A percentile compares a stretch with the other conserved stretches of the same genome.
Conservation (phyloP, 805 yeast species). For the Metschnikowia vanudenii region DNA sequence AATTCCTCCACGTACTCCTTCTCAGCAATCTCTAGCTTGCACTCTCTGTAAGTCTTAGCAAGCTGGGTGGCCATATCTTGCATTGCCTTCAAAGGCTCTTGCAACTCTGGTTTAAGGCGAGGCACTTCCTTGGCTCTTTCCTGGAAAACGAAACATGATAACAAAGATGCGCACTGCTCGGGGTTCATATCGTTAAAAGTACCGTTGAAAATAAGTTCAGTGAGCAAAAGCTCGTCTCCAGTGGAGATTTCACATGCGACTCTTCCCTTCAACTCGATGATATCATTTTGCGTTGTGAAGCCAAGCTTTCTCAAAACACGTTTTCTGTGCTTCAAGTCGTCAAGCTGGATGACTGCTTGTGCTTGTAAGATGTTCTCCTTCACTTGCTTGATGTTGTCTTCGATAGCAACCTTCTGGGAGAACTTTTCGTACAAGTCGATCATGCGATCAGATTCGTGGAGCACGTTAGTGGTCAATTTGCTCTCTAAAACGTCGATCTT, state of each 20-base stretch:
- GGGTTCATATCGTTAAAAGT: slow-evolving; percentile 84
- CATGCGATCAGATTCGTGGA: slow-evolving; percentile 59
- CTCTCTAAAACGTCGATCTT: slow-evolving; percentile 83
- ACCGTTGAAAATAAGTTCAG: slow-evolving; percentile 94
- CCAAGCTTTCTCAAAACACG: slow-evolving; percentile 90
- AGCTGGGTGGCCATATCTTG: slow-evolving; percentile 89
- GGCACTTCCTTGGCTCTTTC: slow-evolving; percentile 91
- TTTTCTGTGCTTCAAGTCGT: slow-evolving; percentile 89
- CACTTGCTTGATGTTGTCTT: slow-evolving; percentile 54
- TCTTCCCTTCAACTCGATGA: slow-evolving; percentile 94
- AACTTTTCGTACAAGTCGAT: slow-evolving; percentile 64
- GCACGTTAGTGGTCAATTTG: slow-evolving; percentile 68
- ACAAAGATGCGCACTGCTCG: slow-evolving; percentile 86
- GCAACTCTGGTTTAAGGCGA: slow-evolving; percentile 79
- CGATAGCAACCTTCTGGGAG: slow-evolving; percentile 59
- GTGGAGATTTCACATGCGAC: slow-evolving; percentile 96
- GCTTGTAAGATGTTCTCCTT: slow-evolving; percentile 74
- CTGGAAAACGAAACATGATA: slow-evolving; percentile 95
- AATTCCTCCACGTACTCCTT: slow-evolving; percentile 91
- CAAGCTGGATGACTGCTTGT: slow-evolving; percentile 88
- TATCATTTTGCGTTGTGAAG: slow-evolving; percentile 81
- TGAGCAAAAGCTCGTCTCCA: slow-evolving; percentile 80
- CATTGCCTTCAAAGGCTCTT: slow-evolving; percentile 87
- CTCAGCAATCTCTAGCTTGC: slow-evolving; percentile 85
- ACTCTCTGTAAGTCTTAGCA: slow-evolving; percentile 85